Evolutionary conservation across 441 rosid species (phyloP).

Genomic region (Adansonia madagascariensis): DNA sequence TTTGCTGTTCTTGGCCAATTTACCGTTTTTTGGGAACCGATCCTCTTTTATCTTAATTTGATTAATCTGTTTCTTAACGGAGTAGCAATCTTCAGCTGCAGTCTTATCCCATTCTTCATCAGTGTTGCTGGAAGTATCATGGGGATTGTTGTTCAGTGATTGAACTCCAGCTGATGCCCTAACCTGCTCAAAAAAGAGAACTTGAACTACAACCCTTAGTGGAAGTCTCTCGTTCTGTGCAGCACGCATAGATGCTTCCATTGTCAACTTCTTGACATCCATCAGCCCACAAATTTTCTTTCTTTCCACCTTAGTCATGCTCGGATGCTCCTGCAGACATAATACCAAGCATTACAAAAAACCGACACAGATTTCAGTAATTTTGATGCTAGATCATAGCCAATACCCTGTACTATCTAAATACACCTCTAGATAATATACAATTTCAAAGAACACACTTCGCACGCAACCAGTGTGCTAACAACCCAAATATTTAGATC

Average conservation of each 20-base stretch:
- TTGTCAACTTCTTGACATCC: conserved; percentile 89
- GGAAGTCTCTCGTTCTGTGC: conserved; percentile 94
- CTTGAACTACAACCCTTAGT: conserved; percentile 84
- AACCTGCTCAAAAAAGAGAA: conserved; percentile 87
- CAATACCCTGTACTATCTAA: background rate
- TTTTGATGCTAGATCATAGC: background rate
- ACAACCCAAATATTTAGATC: background rate
- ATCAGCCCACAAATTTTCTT: conserved; percentile 77
- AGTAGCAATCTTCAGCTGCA: conserved; percentile 36
- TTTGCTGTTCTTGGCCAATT: conserved; percentile 64
- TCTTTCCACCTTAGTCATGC: conserved; percentile 70
- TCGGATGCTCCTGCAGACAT: conserved; percentile 67
- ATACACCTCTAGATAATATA: background rate
- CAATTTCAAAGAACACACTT: background rate
- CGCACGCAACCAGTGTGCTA: background rate
- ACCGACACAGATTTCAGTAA: background rate
- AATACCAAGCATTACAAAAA: background rate
- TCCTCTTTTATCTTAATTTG: conserved; percentile 45
- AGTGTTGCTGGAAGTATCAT: conserved; percentile 42
- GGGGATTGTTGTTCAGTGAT: conserved; percentile 42
- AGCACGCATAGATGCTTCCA: conserved; percentile 76
- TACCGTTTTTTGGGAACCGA: conserved; percentile 43
- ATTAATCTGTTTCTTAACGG: conserved; percentile 42
- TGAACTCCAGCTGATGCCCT: conserved; percentile 61
- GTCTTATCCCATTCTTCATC: conserved; percentile 56